Conservation (phyloP, 345 rosid species). For the Populus davidiana region DNA sequence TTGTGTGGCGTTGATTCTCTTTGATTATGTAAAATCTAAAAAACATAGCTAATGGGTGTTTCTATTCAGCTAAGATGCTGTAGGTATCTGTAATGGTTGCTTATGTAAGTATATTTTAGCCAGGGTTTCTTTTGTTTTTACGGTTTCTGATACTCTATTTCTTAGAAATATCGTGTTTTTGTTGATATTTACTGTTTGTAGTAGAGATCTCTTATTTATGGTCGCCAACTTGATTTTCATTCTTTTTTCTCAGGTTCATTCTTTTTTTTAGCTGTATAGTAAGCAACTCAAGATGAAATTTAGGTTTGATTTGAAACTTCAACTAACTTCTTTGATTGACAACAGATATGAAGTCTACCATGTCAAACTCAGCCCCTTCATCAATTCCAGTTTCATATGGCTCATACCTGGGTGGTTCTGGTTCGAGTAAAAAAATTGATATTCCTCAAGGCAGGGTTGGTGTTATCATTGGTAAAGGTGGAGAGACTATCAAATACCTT, state of each 20-base stretch:
- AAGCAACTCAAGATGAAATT: neutral
- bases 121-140: neutral
- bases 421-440: constrained; percentile 80
- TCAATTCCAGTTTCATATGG: constrained; percentile 64
- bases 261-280: neutral
- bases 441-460: constrained; percentile 94
- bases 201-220: neutral
- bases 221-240: neutral
- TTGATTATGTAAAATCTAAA: neutral
- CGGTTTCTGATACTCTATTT: neutral
- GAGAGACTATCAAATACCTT: constrained; percentile 93
- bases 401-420: constrained; percentile 59
- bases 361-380: constrained; percentile 45
- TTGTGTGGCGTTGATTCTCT: neutral
- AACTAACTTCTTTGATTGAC: constrained; percentile 3
- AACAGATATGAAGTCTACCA: constrained; percentile 53
- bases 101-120: neutral
- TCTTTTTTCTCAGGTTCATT: neutral
- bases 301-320: neutral
- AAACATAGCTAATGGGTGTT: neutral
- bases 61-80: neutral
- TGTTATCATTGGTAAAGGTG: constrained; percentile 94
- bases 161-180: neutral
- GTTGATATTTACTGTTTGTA: neutral
- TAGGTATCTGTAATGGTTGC: neutral